These are phyloP conservation scores for Wickerhamomyces chambardii DNA, from an alignment of 805 yeast species.

Conservation along the genomic window DNA sequence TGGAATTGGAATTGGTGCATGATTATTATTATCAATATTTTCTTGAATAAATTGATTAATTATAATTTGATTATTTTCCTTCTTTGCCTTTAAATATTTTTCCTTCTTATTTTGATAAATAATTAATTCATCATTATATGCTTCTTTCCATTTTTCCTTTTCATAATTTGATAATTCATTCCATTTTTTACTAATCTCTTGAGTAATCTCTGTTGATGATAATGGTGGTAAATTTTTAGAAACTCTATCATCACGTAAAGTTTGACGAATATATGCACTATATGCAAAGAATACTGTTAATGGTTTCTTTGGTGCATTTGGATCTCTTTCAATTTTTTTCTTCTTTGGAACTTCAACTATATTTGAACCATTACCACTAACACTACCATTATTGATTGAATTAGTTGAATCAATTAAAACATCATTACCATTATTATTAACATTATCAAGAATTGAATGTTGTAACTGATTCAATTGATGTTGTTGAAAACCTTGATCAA, in stretches of 20 bases:
- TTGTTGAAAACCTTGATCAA: constrained; percentile 4
- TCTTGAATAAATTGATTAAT: constrained; percentile 11
- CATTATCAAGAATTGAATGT: constrained; percentile 1
- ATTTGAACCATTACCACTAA: neutral
- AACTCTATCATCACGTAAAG: constrained; percentile 60
- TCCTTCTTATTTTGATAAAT: constrained; percentile 36
- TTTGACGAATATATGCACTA: constrained; percentile 64
- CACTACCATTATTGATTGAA: neutral
- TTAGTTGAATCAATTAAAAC: constrained; percentile 5
- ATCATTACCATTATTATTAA: neutral
- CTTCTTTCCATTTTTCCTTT: constrained; percentile 63
- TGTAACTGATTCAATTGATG: constrained; percentile 3
- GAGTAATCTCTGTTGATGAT: constrained; percentile 70
- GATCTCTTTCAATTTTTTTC: constrained; percentile 61
- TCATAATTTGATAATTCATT: constrained; percentile 58
- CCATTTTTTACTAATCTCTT: constrained; percentile 77
- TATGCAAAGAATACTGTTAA: constrained; percentile 79
- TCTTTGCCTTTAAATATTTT: constrained; percentile 36
- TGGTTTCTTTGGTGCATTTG: constrained; percentile 94
- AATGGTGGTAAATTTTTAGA: constrained; percentile 51
- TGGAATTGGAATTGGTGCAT: constrained; percentile 33
- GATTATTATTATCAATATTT: constrained; percentile 19
- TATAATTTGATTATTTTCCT: constrained; percentile 23
- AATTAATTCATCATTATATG: constrained; percentile 33
- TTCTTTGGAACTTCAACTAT: constrained; percentile 21